Conservation (phyloP, 805 yeast genomes). For the Schizosaccharomyces lindneri region DNA sequence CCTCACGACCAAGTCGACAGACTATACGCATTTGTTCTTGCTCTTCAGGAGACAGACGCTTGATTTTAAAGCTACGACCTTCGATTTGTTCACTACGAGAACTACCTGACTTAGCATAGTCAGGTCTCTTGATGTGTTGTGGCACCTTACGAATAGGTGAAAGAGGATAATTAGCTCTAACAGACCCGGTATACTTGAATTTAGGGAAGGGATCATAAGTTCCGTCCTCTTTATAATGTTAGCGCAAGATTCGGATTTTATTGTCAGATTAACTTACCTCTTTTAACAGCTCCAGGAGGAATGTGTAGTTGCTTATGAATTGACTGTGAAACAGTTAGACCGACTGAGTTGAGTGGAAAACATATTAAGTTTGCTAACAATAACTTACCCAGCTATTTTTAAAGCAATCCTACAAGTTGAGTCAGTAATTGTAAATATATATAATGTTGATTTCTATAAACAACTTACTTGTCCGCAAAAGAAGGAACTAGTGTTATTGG, state of each 20-base stretch:
- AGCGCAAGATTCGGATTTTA: not conserved
- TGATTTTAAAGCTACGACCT: slow-evolving; percentile 43
- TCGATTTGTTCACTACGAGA: slow-evolving; percentile 57
- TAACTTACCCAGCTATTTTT: not conserved
- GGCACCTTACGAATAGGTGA: slow-evolving; percentile 50
- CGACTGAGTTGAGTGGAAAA: not conserved
- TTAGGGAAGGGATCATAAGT: slow-evolving; percentile 61
- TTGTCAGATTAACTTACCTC: not conserved
- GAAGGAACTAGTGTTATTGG: slow-evolving; percentile 31
- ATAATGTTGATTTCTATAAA: not conserved
- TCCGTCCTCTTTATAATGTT: not conserved
- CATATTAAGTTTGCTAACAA: not conserved
- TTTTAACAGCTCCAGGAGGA: not conserved
- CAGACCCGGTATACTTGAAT: slow-evolving; percentile 43
- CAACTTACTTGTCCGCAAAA: slow-evolving; percentile 45
- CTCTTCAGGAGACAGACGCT: slow-evolving; percentile 38
- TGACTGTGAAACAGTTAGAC: not conserved
- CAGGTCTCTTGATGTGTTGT: slow-evolving; percentile 46
- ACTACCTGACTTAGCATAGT: slow-evolving; percentile 56
- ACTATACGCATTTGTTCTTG: slow-evolving; percentile 52
- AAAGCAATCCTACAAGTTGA: not conserved
- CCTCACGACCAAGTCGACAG: slow-evolving; percentile 57
- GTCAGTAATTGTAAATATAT: not conserved
- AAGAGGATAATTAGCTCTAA: slow-evolving; percentile 64
- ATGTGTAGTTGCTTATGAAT: not conserved